Base-by-base conservation (phyloP, 2,329 filamentous ascomycete genomes). In the Beauveria bassiana region DNA sequence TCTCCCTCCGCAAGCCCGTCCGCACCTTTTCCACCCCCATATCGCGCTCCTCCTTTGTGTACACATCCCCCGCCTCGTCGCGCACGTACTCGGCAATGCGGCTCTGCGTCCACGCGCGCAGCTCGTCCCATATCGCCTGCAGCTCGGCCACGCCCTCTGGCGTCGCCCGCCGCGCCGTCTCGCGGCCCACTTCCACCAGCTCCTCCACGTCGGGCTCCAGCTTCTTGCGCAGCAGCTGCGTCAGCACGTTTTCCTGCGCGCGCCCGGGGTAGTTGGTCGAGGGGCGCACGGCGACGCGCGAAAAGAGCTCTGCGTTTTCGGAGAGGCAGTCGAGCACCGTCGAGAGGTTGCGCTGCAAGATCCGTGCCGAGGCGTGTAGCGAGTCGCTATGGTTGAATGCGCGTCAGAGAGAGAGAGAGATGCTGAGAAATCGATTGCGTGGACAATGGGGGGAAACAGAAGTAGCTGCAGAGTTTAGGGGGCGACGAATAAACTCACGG, bases 191-290 rank as follows among this genome's bases (percentile, higher is more conserved):
- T 24, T 85, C 82, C 28, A 93, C 86, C 75, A 88, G 87, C 61
- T 86, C 85, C 70, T 93, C 89, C 20, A 92, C 86, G 26, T 84
- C 81, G 0, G 90, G 90, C 66, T 95, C 91, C 54, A 92, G 81
- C 71, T 95, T 95, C 75, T 95, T 96, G 45, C 91, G 87, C 38
- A 96, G 78, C 2, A 96, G 79, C 67, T 88, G 84, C 28, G 83
- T 79, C 1, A 93, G 80, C 4, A 90, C 79, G 54, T 73, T 75
- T 71, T 89, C 85, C 63, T 90, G 86, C 5, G 82, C 87, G 67
- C 82, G 86, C 43, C 85, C 88, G 5, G 85, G 91, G 74, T 84
- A 95, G 71, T 86, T 86, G 2, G 90, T 89, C 14, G 87, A 85
- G 0, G 91, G 91, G 70, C 90, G 91, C 24, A 90, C 83, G 65